These are phyloP conservation scores for Lathyrus tuberosus DNA, from an alignment of 306 rosid species.

Conservation along the genomic window DNA sequence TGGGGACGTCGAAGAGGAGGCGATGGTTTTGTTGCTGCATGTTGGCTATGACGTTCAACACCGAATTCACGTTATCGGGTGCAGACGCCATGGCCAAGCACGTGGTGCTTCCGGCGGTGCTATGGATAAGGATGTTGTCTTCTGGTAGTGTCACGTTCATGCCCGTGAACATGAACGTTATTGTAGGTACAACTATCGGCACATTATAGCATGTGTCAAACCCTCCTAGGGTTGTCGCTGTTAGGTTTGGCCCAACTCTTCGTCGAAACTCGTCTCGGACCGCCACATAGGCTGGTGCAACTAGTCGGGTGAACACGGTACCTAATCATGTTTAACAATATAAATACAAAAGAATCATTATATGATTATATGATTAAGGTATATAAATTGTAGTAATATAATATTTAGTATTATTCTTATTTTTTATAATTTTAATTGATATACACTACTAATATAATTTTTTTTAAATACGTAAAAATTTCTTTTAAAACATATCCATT, in stretches of 20 bases:
- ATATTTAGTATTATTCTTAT: background rate
- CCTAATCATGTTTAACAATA: slow-evolving; percentile 45
- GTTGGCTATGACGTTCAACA: slow-evolving; percentile 85
- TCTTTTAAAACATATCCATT: too few relatives aligned
- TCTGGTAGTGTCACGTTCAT: slow-evolving; percentile 85
- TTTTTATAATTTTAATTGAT: background rate
- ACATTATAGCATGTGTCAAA: slow-evolving; percentile 87
- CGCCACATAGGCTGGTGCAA: slow-evolving; percentile 63
- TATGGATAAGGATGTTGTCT: slow-evolving; percentile 83
- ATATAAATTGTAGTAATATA: background rate
- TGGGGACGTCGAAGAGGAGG: slow-evolving; percentile 71
- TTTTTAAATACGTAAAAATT: too few relatives aligned
- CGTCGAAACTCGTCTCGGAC: slow-evolving; percentile 75
- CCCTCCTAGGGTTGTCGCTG: slow-evolving; percentile 70
- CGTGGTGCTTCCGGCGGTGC: slow-evolving; percentile 67
- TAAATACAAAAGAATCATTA: background rate
- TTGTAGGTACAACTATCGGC: slow-evolving; percentile 71
- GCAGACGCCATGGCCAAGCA: slow-evolving; percentile 92
- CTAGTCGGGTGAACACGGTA: slow-evolving; percentile 82
- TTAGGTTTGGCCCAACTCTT: slow-evolving; percentile 53
- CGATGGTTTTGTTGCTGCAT: slow-evolving; percentile 98
- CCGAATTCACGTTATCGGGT: slow-evolving; percentile 81
- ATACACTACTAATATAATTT: background rate
- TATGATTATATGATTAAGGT: background rate
- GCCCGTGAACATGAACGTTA: slow-evolving; percentile 78